Percentiles rank a stretch among this genome's conserved stretches.
phyloP scores from a whole-genome alignment of 2,329 filamentous ascomycete species.

The Aspergillus fischeri region DNA sequence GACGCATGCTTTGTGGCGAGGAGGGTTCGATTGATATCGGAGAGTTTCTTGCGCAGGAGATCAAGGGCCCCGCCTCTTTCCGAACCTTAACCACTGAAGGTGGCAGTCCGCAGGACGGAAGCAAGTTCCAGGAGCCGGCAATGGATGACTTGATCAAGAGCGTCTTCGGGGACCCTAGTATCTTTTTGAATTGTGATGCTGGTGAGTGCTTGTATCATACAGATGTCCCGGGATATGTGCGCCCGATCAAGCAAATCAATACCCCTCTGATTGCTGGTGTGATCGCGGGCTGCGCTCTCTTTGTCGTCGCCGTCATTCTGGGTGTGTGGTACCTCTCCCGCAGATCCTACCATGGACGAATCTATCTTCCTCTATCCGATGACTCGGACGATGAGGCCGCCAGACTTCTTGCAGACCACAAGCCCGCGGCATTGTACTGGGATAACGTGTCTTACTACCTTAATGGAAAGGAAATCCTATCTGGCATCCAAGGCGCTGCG shows the following conservation, averaged over 20 bases:
- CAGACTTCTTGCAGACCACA: constrained; percentile 87
- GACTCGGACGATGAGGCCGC: constrained; percentile 84
- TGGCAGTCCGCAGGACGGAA: constrained; percentile 62
- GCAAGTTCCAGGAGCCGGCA: constrained; percentile 81
- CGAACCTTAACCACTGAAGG: constrained; percentile 58
- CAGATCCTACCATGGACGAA: constrained; percentile 59
- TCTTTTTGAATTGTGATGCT: constrained; percentile 73
- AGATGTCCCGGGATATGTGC: constrained; percentile 84
- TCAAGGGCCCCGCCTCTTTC: constrained; percentile 85
- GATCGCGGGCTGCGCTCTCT: constrained; percentile 80
- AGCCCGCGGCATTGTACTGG: constrained; percentile 82
- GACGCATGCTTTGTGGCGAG: constrained; percentile 90
- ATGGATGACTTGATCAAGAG: constrained; percentile 87
- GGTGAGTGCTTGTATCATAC: constrained; percentile 93
- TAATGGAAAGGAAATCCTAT: constrained; percentile 82
- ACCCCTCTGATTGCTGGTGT: constrained; percentile 92
- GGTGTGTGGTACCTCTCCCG: constrained; percentile 83
- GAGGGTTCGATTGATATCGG: constrained; percentile 86
- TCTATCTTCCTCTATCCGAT: constrained; percentile 71
- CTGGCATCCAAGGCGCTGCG: constrained; percentile 77
- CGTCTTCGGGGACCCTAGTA: constrained; percentile 89
- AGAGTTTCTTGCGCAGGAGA: constrained; percentile 77
- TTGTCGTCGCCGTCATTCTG: constrained; percentile 82
- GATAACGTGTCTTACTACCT: constrained; percentile 81
- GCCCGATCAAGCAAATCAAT: constrained; percentile 91